Conservation (phyloP, 2,329 filamentous ascomycete genomes). For the Pestalotiopsis sp. region DNA sequence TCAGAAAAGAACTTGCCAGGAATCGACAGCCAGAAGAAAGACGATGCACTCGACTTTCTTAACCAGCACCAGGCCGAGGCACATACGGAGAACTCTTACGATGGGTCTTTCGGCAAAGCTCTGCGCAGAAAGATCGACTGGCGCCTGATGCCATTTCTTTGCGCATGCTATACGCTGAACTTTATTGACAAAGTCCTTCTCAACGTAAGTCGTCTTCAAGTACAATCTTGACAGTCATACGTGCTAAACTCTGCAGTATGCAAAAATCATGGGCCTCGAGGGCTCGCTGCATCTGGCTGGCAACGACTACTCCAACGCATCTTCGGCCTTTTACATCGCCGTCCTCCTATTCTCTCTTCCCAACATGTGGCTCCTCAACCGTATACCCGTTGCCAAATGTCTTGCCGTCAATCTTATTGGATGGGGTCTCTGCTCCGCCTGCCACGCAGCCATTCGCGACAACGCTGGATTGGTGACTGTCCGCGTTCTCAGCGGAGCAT, state of each 20-base stretch:
- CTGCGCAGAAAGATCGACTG: not conserved
- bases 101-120: not conserved
- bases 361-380: constrained; percentile 5
- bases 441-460: not conserved
- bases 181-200: constrained; percentile 8
- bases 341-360: not conserved
- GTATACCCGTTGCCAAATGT: not conserved
- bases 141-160: constrained; percentile 1
- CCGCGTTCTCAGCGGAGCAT: not conserved
- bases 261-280: constrained; percentile 5
- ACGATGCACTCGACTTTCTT: constrained; percentile 1
- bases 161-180: constrained; percentile 4
- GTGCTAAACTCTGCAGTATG: not conserved
- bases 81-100: not conserved
- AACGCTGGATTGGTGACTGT: not conserved
- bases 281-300: not conserved
- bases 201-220: not conserved
- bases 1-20: not conserved
- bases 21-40: not conserved
- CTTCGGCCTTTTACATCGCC: constrained; percentile 5
- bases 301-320: constrained; percentile 8
- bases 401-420: not conserved
- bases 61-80: not conserved
- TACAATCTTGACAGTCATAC: not conserved
- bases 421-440: constrained; percentile 1